phyloP scores from a whole-genome alignment of 495 filamentous ascomycete genomes.

The Letharia columbiana region DNA sequence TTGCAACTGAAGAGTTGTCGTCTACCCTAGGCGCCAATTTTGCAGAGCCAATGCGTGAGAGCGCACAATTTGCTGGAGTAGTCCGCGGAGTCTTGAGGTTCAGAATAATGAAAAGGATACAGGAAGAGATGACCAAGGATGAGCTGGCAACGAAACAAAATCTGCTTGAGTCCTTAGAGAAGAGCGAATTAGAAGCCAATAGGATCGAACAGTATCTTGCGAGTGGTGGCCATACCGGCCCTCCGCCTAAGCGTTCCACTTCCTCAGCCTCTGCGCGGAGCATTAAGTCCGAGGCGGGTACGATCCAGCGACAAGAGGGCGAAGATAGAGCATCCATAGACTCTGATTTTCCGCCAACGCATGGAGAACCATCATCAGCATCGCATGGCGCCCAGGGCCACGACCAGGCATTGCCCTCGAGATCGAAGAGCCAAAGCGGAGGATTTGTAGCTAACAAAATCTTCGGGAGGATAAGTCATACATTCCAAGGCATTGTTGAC shows the following conservation, averaged over 20 bases:
- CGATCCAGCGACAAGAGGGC: slow-evolving; percentile 29
- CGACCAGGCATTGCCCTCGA: slow-evolving; percentile 31
- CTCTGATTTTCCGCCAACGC: slow-evolving; percentile 88
- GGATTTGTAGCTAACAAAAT: slow-evolving; percentile 85
- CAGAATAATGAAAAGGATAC: slow-evolving; percentile 81
- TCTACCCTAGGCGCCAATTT: slow-evolving; percentile 76
- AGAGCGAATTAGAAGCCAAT: slow-evolving; percentile 81
- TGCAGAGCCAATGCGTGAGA: slow-evolving; percentile 94
- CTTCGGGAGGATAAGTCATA: slow-evolving; percentile 91
- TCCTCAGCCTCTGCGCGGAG: slow-evolving; percentile 45
- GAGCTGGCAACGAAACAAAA: slow-evolving; percentile 74
- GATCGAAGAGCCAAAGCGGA: slow-evolving; percentile 57
- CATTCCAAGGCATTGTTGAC: slow-evolving; percentile 91
- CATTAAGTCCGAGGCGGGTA: slow-evolving; percentile 39
- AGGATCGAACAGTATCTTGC: slow-evolving; percentile 87
- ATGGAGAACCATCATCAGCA: slow-evolving; percentile 63
- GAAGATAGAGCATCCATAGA: slow-evolving; percentile 79
- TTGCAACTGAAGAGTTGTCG: slow-evolving; percentile 87
- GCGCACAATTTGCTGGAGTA: slow-evolving; percentile 91
- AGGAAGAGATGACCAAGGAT: slow-evolving; percentile 94
- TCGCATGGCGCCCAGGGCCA: slow-evolving; percentile 33
- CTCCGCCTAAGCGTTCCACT: slow-evolving; percentile 54
- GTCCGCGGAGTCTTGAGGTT: slow-evolving; percentile 83
- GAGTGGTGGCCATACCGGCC: slow-evolving; percentile 48
- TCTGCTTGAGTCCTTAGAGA: slow-evolving; percentile 73